Base-by-base conservation (phyloP, 2,329 filamentous ascomycete genomes). In the Cryphonectria carpinicola region DNA sequence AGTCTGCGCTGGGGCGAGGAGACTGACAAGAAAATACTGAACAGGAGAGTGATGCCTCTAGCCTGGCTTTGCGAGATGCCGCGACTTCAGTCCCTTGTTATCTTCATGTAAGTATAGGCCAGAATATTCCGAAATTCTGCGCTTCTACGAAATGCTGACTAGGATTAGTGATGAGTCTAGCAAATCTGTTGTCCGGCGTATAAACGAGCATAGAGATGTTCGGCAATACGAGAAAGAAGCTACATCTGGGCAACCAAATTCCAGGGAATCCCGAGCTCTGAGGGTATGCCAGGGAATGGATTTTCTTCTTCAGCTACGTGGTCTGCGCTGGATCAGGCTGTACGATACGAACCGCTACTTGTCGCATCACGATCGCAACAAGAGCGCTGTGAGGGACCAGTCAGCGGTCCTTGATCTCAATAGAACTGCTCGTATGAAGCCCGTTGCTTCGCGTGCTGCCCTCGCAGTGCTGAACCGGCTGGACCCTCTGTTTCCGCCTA, bases 171-270 rank as follows among this genome's bases (percentile, higher is more conserved):
- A 63, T 17, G 68, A 72, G 37, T 22, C 46, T 3, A 1, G 10
- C 0, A 69, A 58, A 28, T n/a, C 10, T 4, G 43, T 46, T 0
- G 63, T 70, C 11, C 46, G 68, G 1, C 54, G 68, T 4, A 19
- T 0, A 1, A 22, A 60, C 8, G 68, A 70, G n/a, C 28, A 56
- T 1, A 2, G 22, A 1, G 1, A 5, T 0, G 14, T 43, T 3
- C 63, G 43, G 22, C 0, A 11, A 1, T 66, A 66, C 41, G 58
- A 54, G 52, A 35, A 4, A 4, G 28, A 54, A 3, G 37, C 28
- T 2, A 70, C 68, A 6, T 28, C 35, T 28, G 68, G 68, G 1
- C 68, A 72, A 28, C 68, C 68, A 1, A 70, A 72, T 19, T 32
- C 19, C 5, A 41, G 68, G 7, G 28, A 70, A 41, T 66, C 68